Base-by-base conservation (phyloP, 495 filamentous ascomycete genomes). In the Jackrogersella multiformis region DNA sequence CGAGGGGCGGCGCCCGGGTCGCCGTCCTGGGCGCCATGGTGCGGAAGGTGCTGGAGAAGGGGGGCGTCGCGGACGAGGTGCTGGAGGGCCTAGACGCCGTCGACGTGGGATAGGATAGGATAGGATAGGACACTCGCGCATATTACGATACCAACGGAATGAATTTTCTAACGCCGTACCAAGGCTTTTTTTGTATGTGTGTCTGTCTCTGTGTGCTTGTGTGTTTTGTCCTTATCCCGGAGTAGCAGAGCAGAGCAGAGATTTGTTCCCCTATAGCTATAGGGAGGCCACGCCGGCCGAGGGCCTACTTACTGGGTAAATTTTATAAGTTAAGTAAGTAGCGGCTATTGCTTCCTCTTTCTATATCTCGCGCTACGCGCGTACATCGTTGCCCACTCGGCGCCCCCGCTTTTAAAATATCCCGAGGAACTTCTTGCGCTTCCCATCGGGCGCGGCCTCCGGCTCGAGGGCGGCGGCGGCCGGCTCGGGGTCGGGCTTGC, bases 41-140 rank as follows among this genome's bases (percentile, higher is more conserved):
- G 8, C 81, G 84, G 69, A 85, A 87, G 72, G 86, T 89, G 36
- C 62, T 92, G 48, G 82, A 87, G 65, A 81, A 80, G 64, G 91
- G 91, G 1, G 93, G 93, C 21, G 88, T 96, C 24, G 92, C 89
- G 12, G 90, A 92, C 64, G 93, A 97, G 78, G 91, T 97, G 1
- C 77, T 96, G 63, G 87, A 87, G 53, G 93, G 89, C 4, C 76
- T 97, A 70, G 89, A 91, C 73, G 84, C 81, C 20, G 85, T 88
- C 30, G 81, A 85, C 41, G 52, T 84, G 74, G 80, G 70, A 34
- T 82, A 75, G 67, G n/a, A n/a, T n/a, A n/a, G n/a, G n/a, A n/a
- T n/a, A n/a, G n/a, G n/a, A n/a, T n/a, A n/a, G n/a, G n/a, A n/a
- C n/a, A 48, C 51, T 44, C 32, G 35, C 32, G 26, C 32, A 66